Evolutionary conservation across 2,329 filamentous ascomycete genomes (phyloP), one percentile per base, ranked within the genome.

Genomic region (Colletotrichum lini): DNA sequence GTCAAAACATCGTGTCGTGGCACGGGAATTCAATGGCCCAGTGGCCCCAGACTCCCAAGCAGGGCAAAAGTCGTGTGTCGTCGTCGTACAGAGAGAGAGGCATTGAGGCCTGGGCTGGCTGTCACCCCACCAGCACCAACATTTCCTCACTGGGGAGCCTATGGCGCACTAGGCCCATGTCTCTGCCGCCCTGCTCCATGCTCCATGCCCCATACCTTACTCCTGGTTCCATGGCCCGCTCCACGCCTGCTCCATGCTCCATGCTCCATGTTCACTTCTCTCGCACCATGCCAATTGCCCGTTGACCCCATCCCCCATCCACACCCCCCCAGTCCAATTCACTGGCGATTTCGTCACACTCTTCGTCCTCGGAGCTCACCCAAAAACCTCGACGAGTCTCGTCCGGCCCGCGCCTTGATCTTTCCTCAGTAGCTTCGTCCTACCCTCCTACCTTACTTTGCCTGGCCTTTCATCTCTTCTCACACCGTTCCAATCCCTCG

Each of bases 291-390:
- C 68, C 65, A 68, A 69, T 68, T 71, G 65, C 68, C 65, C 63
- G 64, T 69, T 72, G 65, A 71, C 53, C 69, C 52, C 65, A 53
- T 44, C 65, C 49, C 35, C 35, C 35, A 38, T 38, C 9, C 35
- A 38, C 30, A 30, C 30, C 7, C 23, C 54, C 68, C 68, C 61
- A 30, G 53, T 59, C 56, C 67, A 66, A 71, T 67, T 47, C 62
- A 71, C 45, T 66, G 56, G 35, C 71, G 67, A 71, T 71, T 67
- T 73, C 71, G 67, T 70, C 71, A 71, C 69, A 68, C 68, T 68
- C 69, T 64, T 69, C 69, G 68, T 72, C 58, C 52, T 53, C 47
- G 54, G 35, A 72, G 69, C 65, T 64, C 65, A 65, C 68, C 30
- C 69, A 40, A 47, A 44, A 45, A 44, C 60, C 44, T 53, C 38